Evolutionary conservation across 2,329 filamentous ascomycete species (phyloP), one percentile per base, ranked within the genome.

Genomic region (Graphilbum ipis-grandicollis): DNA sequence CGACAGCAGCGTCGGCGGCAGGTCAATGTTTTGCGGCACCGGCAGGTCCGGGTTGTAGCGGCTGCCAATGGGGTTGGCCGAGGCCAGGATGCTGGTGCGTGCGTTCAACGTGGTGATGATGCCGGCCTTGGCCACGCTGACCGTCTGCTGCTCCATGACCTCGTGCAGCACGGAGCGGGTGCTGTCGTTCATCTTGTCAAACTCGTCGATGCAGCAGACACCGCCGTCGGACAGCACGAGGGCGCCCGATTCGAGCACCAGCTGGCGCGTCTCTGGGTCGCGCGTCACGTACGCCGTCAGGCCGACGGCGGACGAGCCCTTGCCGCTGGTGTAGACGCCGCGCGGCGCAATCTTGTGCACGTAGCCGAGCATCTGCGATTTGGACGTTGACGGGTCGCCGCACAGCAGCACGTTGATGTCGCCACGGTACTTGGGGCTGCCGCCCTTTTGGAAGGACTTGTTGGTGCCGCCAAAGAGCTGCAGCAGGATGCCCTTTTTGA

Each of bases 401-500:
- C 90, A 98, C 26, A 98, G 77, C 31, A 98, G 68, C 35, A 98
- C 73, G 53, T 98, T 98, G 62, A 98, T 94, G 56, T 98, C 90
- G 43, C 90, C 90, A 62, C 90, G 75, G 56, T 98, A 98, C 49
- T 80, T 86, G 7, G 90, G 90, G 51, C 82, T 93, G 40, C 86
- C 90, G 39, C 90, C 90, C 57, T 94, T 96, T 41, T 93, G 74
- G 56, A 98, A 98, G 1, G 82, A 83, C 61, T 98, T 98, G 65
- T 98, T 98, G 25, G 90, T 93, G 39, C 90, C 90, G 28, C 90
- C 88, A 53, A 98, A 98, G 30, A 98, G 72, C 52, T 98, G 90
- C 4, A 98, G 74, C 10, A 98, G 65, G 43, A 98, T 94, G 10
- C 90, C 90, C 60, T 98, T 98, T 66, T 98, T 98, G 34, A 96